A percentile compares a stretch with the other conserved stretches of the same genome.
Evolutionary conservation across 805 yeast species (phyloP).

Genomic region (Phaffomyces opuntiae): DNA sequence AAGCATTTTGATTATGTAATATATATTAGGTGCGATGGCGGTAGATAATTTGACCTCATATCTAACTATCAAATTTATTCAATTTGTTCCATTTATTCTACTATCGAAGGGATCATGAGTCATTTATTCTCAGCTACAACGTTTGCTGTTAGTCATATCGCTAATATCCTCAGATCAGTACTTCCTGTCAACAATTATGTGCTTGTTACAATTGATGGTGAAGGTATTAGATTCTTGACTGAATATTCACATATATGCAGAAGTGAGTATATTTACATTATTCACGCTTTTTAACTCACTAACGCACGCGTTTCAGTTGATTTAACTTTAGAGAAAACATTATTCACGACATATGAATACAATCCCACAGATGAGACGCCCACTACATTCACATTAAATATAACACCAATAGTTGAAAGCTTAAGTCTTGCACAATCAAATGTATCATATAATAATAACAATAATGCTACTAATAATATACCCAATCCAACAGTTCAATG

Average conservation of each 20-base stretch:
- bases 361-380: conserved; percentile 3
- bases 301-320: conserved; percentile 14
- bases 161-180: conserved; percentile 37
- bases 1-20: neutral
- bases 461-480: neutral
- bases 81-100: too few species aligned
- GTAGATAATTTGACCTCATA: neutral
- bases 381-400: conserved; percentile 34
- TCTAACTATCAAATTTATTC: too few species aligned
- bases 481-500: conserved; percentile 30
- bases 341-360: conserved; percentile 29
- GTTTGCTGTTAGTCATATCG: conserved; percentile 36
- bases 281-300: neutral
- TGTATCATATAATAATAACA: conserved; percentile 7
- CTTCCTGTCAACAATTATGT: conserved; percentile 34
- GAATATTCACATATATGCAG: conserved; percentile 36
- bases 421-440: conserved; percentile 34
- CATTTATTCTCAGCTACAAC: conserved; percentile 38
- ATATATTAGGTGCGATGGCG: neutral
- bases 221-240: conserved; percentile 46
- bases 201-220: conserved; percentile 36
- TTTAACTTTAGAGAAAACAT: conserved; percentile 29
- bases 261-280: neutral
- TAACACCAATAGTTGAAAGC: conserved; percentile 43
- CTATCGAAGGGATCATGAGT: neutral